Base-by-base conservation (phyloP, 345 rosid genomes). In the Moricandia moricandioides region DNA sequence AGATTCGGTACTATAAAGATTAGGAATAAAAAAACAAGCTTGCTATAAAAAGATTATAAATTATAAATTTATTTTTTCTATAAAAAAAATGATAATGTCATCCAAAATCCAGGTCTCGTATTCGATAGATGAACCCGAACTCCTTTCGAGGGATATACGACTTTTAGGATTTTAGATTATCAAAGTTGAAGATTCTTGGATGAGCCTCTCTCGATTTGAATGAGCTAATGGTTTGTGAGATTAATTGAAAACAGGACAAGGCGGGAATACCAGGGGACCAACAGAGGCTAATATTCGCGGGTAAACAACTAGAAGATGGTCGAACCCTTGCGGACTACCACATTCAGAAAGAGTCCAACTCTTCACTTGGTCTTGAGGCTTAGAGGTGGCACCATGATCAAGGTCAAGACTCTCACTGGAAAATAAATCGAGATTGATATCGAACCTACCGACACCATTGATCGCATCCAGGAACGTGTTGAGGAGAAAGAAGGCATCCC, bases 401-500 rank as follows among this genome's bases (percentile, higher is more conserved):
- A 91, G 77, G 98, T 94, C 61, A 91, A 89, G 85, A 94, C 98
- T 47, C 95, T 88, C 7, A 94, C 98, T 0, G 98, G 98, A 0
- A 94, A 90, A 73, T 96, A 94, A 63, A 94, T 91, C 24, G 98
- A 91, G 78, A 94, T 91, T 17, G 97, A 91, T 73, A 93, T 94
- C n/a, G 97, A 91, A 73, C 98, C 97, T 1, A 87, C 85, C 0
- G 98, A 94, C 70, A 91, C 98, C 60, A 91, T 94, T 40, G 95
- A 94, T 40, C 85, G 98, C 14, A 91, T 94, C 77, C 91, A 94
- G 86, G 97, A 90, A 76, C 82, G 96, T 1, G 97, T 91, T 24
- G 97, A 94, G 81, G 97, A 94, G 85, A 88, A 91, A 81, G 97
- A 91, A 83, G 98, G 98, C 47, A 94, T 94, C 71, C 98, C 98